Conservation (phyloP, 805 yeast species). For the Maudiozyma pseudohumilis region DNA sequence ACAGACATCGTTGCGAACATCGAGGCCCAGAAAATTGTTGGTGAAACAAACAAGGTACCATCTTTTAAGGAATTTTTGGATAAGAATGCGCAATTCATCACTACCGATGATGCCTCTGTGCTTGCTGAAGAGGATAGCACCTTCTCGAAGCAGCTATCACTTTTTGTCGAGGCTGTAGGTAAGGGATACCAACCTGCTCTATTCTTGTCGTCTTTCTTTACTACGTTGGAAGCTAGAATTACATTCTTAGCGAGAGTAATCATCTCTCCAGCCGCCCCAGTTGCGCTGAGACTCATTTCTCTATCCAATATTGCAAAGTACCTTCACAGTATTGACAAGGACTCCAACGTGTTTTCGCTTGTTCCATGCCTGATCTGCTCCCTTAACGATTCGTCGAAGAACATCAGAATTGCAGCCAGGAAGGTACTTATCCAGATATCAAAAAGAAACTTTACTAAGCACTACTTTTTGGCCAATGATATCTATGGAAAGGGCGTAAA, state of each 20-base stretch:
- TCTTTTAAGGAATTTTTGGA: conserved; percentile 27
- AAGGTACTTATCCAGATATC: conserved; percentile 32
- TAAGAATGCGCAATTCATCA: conserved; percentile 20
- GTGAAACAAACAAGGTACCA: conserved; percentile 14
- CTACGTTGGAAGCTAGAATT: conserved; percentile 35
- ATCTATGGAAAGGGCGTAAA: conserved; percentile 44
- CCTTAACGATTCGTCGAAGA: conserved; percentile 39
- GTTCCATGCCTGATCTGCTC: conserved; percentile 51
- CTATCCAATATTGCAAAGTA: conserved; percentile 33
- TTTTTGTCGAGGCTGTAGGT: conserved; percentile 38
- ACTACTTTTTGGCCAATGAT: conserved; percentile 41
- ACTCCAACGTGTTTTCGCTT: conserved; percentile 40
- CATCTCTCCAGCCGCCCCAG: conserved; percentile 49
- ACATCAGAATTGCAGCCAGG: conserved; percentile 39
- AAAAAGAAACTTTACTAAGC: conserved; percentile 31
- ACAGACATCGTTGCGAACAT: conserved; percentile 26
- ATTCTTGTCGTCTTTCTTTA: conserved; percentile 31
- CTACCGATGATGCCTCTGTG: conserved; percentile 27
- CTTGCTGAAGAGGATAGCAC: conserved; percentile 28
- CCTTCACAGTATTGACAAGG: conserved; percentile 29
- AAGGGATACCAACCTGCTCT: conserved; percentile 24
- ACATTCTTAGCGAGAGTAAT: conserved; percentile 52
- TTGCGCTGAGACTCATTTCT: conserved; percentile 43
- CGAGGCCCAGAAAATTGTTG: conserved; percentile 20
- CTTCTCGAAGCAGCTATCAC: conserved; percentile 34